Base-by-base conservation (phyloP, 192 early-diverging fungal species). In the Backusella psychrophila region DNA sequence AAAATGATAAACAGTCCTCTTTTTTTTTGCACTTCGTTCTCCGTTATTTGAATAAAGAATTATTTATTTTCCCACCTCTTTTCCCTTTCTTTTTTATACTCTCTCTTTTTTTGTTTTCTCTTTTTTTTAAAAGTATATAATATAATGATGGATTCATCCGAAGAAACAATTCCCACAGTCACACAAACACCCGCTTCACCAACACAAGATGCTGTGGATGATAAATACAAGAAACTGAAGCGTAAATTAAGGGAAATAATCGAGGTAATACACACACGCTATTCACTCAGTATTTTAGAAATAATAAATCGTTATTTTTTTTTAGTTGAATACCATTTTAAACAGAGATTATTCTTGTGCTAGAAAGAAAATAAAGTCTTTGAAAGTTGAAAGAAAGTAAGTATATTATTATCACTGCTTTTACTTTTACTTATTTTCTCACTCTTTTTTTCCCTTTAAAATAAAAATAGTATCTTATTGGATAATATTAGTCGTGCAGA, bases 181-280 rank as follows among this genome's bases (percentile, higher is more conserved):
- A 68, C 66, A 68, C 66, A 33, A 33, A 68, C 66, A 68, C 33
- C 66, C 8, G 66, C 66, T 38, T 38, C 66, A 17, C 35, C 66
- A 36, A 68, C 66, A n/a, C 49, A 36, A 56, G 68, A 41, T 80
- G 59, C 39, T 80, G 72, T 17, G 26, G 83, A 85, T 12, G 81
- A 85, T 38, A 87, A 83, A 41, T 86, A 85, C 44, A 83, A 75
- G 39, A 73, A 76, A 39, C 63, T 86, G 38, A 85, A 88, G 70
- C 75, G 81, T 11, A 86, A 83, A 69, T 75, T 88, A 9, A 81
- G 80, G 36, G 77, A 82, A 26, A 82, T 83, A 9, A 69, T 83
- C 69, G 76, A 81, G 84, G 87, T 88, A 83, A 75, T n/a, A 26
- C 29, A 26, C 31, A 52, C 26, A 49, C 42, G 42, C 42, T 26